These are phyloP conservation scores for Sisymbrium altissimum DNA, from an alignment of 345 rosid species.

Conservation along the genomic window DNA sequence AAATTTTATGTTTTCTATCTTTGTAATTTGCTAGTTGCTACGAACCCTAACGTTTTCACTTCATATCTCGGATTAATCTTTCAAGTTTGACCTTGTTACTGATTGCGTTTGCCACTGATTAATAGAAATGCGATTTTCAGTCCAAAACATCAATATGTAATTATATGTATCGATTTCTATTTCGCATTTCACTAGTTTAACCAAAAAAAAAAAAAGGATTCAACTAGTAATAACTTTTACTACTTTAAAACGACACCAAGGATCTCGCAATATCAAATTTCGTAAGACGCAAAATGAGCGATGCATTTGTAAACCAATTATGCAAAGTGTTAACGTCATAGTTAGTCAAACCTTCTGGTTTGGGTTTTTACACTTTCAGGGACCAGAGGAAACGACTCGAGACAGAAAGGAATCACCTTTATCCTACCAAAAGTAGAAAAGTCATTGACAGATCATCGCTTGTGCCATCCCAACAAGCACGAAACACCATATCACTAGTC, in stretches of 20 bases:
- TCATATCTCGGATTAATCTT: no score
- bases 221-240: background rate
- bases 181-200: background rate
- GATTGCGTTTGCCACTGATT: background rate
- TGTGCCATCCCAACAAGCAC: constrained; percentile 14
- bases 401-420: background rate
- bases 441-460: constrained; percentile 1
- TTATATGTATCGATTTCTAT: background rate
- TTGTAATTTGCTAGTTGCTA: no score
- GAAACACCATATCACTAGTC: constrained; percentile 13
- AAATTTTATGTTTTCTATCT: background rate
- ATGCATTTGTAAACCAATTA: background rate
- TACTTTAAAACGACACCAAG: background rate
- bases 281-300: background rate
- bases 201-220: background rate
- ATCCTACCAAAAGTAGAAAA: background rate
- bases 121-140: background rate
- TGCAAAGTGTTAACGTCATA: constrained; percentile 2
- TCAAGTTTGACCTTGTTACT: background rate
- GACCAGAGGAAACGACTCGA: constrained; percentile 19
- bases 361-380: constrained; percentile 24
- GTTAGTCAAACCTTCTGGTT: constrained; percentile 23
- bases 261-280: background rate
- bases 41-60: no score
- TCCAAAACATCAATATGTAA: background rate